Base-by-base conservation (phyloP, 192 early-diverging fungal genomes). In the Pilaira anomala region DNA sequence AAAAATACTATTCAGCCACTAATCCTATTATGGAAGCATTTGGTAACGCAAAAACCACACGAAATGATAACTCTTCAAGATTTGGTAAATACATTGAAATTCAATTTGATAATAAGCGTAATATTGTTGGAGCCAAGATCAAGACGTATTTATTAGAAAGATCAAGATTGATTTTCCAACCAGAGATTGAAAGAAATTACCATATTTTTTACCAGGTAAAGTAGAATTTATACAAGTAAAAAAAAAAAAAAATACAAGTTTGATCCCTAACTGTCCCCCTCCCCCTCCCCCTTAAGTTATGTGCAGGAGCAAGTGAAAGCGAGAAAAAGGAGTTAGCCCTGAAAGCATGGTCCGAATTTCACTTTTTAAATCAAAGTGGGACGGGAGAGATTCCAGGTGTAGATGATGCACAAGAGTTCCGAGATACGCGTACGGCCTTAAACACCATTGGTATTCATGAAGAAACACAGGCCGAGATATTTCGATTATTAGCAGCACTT, bases 21-120 rank as follows among this genome's bases (percentile, higher is more conserved):
- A 99, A 99, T 76, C 97, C 97, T 14, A 96, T 99, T 72, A 95
- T 97, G 83, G 97, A 99, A 86, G 89, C 97, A 53, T 99, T 99
- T 71, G 97, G 97, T 65, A 99, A 99, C 77, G 94, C 97, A 49
- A 99, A 99, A 76, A 99, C 97, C 21, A 99, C 97, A 5, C 80
- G 97, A 68, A 99, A 99, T 79, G 97, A 99, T 78, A 99, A 99
- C 78, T 86, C 83, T 51, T 98, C 95, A 52, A 88, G 97, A 16
- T 99, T 99, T 69, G 97, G 97, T 60, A 99, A 99, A 81, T 99
- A 97, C 78, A 91, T 95, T 60, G 95, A 97, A 68, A 96, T 98
- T 66, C 79, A 93, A 67, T 98, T 98, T 78, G 87, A 89, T 67
- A 88, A 87, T 53, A 67, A 82, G 21, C 83, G 78, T 57, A 85